These are phyloP conservation scores for Akebia trifoliata DNA, from an alignment of 164 flowering plant species.

Conservation along the genomic window DNA sequence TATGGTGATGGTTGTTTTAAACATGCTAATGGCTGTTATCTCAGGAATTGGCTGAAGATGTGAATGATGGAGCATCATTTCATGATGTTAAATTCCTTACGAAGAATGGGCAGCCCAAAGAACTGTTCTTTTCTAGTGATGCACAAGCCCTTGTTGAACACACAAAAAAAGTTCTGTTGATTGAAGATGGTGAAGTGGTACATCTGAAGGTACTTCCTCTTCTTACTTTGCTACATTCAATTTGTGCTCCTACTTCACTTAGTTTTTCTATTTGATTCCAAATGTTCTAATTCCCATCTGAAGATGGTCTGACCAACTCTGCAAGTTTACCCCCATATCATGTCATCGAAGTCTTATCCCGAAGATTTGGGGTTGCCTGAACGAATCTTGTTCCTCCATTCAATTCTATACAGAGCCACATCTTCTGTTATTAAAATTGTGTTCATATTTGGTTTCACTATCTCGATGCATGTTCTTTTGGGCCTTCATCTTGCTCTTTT, in stretches of 20 bases:
- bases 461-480: no score
- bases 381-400: no score
- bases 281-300: not conserved
- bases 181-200: slow-evolving; percentile 97
- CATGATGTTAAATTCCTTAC: slow-evolving; percentile 54
- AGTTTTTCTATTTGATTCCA: not conserved
- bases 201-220: slow-evolving; percentile 74
- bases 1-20: not conserved
- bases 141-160: slow-evolving; percentile 93
- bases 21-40: not conserved
- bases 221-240: not conserved
- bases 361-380: no score
- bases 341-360: no score
- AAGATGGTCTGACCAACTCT: not conserved
- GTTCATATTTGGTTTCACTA: no score
- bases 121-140: slow-evolving; percentile 89
- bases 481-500: no score
- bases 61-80: slow-evolving; percentile 43
- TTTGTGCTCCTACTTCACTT: not conserved
- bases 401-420: no score
- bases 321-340: no score
- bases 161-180: slow-evolving; percentile 84
- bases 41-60: slow-evolving; percentile 58
- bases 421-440: no score
- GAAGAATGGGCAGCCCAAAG: slow-evolving; percentile 68